Base-by-base conservation (phyloP, 2,329 filamentous ascomycete genomes). In the Microcera coccophila region DNA sequence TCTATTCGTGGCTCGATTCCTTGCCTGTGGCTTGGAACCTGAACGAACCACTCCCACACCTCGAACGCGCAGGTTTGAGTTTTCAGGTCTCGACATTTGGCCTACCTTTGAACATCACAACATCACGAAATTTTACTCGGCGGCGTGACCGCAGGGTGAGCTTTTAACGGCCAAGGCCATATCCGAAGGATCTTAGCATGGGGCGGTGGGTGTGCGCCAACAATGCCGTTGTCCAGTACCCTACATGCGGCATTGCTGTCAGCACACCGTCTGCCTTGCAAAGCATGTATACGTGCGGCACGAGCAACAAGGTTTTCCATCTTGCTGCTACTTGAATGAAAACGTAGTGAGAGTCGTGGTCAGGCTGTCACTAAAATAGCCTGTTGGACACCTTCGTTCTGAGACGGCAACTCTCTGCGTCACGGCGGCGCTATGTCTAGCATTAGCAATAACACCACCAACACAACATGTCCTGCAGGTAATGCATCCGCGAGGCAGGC, bases 181-280 rank as follows among this genome's bases (percentile, higher is more conserved):
- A 7, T 26, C 12, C 22, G 22, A 7, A 26, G 7, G 22, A 12
- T 26, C 22, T 26, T 5, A n/a, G 15, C n/a, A n/a, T 32, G 19
- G 36, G 38, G 32, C 51, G 38, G 39, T 41, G 44, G 42, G 40
- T 42, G 40, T 20, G 46, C 47, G 44, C 38, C 37, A 7, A 48
- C 43, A 50, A 47, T 39, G 48, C 45, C 53, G 53, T 33, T 57
- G 48, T 59, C 39, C 41, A 43, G 45, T 39, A 36, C 48, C 43
- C 44, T 51, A 49, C 48, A 42, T 50, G 40, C 38, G 37, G 42
- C 42, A 36, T 47, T 29, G 49, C 45, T 50, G 41, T 38, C 38
- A 40, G 36, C 32, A 35, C 35, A 37, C 41, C 39, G 42, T 42
- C 45, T 47, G 46, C 47, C 49, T 41, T 17, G 34, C 39, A 38